Base-by-base conservation (phyloP, 1,284 basidiomycete species). In the Peniophora sp. region DNA sequence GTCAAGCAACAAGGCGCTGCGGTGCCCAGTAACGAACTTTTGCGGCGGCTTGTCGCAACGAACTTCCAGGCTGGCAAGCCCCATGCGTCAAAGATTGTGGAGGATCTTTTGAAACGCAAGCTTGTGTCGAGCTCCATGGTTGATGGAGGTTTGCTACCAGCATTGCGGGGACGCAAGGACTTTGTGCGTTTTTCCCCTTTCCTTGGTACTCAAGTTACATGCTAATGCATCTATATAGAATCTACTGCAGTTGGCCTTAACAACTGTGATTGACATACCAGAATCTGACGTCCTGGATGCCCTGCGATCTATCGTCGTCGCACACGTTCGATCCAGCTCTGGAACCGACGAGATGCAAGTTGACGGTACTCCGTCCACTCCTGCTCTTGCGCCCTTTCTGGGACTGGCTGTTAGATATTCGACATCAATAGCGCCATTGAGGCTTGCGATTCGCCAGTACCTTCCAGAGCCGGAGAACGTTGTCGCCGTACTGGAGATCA, bases 41-140 rank as follows among this genome's bases (percentile, higher is more conserved):
- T 84, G 20, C 79, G 79, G 52, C 73, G 75, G 32, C 53, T 85
- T 22, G 58, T 88, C 51, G 66, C 68, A 12, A 64, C 71, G 1
- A 60, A 79, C 5, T 60, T 86, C 3, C 69, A 70, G 51, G 68
- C 3, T 60, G 67, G 17, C 68, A 55, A 60, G 60, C 60, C 37
- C 53, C 63, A 24, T 66, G 72, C 80, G 2, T 66, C 74, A 1
- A 75, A 80, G 51, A 71, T 83, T 36, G 65, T 79, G n/a, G 68
- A 68, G 34, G 71, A 73, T 60, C 68, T 88, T 22, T 64, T 89
- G 3, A 69, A 77, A 59, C 69, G 66, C 49, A 65, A 72, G 2
- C 68, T 75, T 3, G 74, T 87, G 15, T 80, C 74, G 51, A 70
- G 75, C 32, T 71, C 68, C 24, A 85, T 88, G 81, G 58, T 86